Evolutionary conservation across 148 eudicot species (phyloP).

Genomic region (Rhododendron williamsianum): DNA sequence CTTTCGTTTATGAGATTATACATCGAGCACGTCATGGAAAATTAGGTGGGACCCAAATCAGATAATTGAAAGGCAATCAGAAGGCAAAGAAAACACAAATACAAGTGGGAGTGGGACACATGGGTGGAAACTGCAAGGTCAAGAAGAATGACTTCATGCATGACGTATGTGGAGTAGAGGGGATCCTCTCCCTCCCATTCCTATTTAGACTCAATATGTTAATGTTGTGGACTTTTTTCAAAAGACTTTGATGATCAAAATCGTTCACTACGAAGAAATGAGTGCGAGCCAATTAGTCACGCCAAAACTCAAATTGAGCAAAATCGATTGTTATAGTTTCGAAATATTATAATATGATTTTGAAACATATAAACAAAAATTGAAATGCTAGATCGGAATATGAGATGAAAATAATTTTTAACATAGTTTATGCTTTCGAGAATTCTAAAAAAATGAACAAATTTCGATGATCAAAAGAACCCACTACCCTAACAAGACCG

Average conservation of each 20-base stretch:
- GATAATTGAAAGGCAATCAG: not conserved
- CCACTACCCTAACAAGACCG: not conserved
- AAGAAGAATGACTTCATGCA: conserved; percentile 3
- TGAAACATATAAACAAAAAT: no score
- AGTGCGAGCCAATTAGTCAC: no score
- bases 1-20: not conserved
- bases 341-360: no score
- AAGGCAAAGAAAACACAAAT: not conserved
- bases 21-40: not conserved
- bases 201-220: not conserved
- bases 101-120: not conserved
- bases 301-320: no score
- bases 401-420: not conserved
- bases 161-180: conserved; percentile 1
- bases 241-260: no score
- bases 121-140: not conserved
- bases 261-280: no score
- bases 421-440: not conserved
- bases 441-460: not conserved
- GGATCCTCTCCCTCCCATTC: not conserved
- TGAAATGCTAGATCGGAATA: no score
- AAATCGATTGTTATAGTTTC: no score
- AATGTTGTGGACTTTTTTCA: no score
- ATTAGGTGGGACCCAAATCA: not conserved
- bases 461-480: not conserved